A percentile compares a stretch with the other conserved stretches of the same genome.
These are phyloP conservation scores for Pistacia integerrima DNA, from an alignment of 345 rosid genomes.

Conservation along the genomic window DNA sequence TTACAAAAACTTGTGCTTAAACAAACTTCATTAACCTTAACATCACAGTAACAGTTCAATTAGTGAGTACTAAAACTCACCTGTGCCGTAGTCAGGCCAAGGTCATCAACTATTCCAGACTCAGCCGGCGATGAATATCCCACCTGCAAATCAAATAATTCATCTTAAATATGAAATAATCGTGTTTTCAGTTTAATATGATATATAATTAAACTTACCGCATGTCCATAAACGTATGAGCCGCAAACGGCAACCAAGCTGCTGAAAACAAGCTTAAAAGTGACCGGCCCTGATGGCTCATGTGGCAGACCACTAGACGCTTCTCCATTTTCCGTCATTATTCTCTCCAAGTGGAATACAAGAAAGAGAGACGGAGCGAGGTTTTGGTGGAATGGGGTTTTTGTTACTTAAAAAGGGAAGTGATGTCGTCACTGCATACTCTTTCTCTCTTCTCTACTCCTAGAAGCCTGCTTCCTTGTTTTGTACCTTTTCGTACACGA, in stretches of 20 bases:
- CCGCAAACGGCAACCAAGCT: conserved; percentile 32
- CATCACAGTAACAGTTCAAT: not conserved
- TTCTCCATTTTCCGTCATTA: too few relatives aligned
- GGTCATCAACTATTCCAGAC: conserved; percentile 37
- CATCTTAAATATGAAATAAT: not conserved
- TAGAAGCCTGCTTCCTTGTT: too few relatives aligned
- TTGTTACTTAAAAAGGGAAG: too few relatives aligned
- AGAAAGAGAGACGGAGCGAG: too few relatives aligned
- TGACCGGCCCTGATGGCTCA: not conserved
- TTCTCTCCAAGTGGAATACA: too few relatives aligned
- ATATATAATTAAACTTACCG: conserved; percentile 16
- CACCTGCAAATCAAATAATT: conserved; percentile 28
- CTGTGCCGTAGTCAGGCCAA: conserved; percentile 28
- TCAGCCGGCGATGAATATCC: conserved; percentile 60
- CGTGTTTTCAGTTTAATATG: not conserved
- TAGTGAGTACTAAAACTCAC: conserved; percentile 8
- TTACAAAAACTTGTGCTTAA: not conserved
- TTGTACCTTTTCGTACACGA: too few relatives aligned
- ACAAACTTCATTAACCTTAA: not conserved
- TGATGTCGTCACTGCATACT: too few relatives aligned
- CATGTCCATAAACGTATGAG: conserved; percentile 34
- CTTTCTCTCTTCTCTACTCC: too few relatives aligned
- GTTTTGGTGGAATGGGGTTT: too few relatives aligned
- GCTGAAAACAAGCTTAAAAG: conserved; percentile 20
- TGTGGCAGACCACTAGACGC: not conserved